Evolutionary conservation across 2,329 filamentous ascomycete species (phyloP).

Genomic region (Trichocomaceae sp.): DNA sequence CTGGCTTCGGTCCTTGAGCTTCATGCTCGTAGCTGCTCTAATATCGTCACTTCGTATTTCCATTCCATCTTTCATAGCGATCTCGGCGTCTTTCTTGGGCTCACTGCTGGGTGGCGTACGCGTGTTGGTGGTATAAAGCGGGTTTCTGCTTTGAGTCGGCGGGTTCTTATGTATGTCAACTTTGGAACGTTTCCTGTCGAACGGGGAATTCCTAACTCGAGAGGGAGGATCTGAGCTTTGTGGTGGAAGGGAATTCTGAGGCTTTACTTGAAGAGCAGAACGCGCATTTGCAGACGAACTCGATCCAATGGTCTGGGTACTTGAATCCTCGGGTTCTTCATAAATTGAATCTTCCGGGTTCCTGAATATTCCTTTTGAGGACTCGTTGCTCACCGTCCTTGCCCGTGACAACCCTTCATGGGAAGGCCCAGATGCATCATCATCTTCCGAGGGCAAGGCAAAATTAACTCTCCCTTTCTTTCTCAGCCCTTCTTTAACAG

Average conservation of each 20-base stretch:
- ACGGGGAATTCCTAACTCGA: slow-evolving; percentile 33
- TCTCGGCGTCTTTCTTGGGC: slow-evolving; percentile 34
- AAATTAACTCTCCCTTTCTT: slow-evolving; percentile 30
- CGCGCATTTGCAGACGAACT: slow-evolving; percentile 24
- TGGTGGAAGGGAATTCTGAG: slow-evolving; percentile 56
- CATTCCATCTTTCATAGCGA: slow-evolving; percentile 65
- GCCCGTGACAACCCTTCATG: slow-evolving; percentile 17
- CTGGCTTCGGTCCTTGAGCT: slow-evolving; percentile 73
- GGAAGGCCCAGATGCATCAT: slow-evolving; percentile 1
- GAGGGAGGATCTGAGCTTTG: slow-evolving; percentile 14
- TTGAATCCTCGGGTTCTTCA: slow-evolving; percentile 66
- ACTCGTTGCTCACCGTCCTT: slow-evolving; percentile 32
- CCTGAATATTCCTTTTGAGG: slow-evolving; percentile 48
- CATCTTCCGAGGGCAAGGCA: slow-evolving; percentile 27
- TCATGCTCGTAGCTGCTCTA: slow-evolving; percentile 82
- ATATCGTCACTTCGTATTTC: slow-evolving; percentile 86
- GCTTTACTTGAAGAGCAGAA: slow-evolving; percentile 51
- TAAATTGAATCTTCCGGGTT: slow-evolving; percentile 64
- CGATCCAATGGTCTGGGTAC: slow-evolving; percentile 20
- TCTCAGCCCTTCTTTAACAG: slow-evolving; percentile 1
- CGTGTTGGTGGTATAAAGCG: slow-evolving; percentile 67
- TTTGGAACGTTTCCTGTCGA: slow-evolving; percentile 42
- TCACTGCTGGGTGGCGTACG: slow-evolving; percentile 23
- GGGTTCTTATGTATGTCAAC: slow-evolving; percentile 80
- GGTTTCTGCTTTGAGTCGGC: slow-evolving; percentile 73